A percentile compares a stretch with the other conserved stretches of the same genome.
These are phyloP conservation scores for Pythium phragmiticola DNA, from an alignment of 352 stramenopile genomes.

Conservation along the genomic window DNA sequence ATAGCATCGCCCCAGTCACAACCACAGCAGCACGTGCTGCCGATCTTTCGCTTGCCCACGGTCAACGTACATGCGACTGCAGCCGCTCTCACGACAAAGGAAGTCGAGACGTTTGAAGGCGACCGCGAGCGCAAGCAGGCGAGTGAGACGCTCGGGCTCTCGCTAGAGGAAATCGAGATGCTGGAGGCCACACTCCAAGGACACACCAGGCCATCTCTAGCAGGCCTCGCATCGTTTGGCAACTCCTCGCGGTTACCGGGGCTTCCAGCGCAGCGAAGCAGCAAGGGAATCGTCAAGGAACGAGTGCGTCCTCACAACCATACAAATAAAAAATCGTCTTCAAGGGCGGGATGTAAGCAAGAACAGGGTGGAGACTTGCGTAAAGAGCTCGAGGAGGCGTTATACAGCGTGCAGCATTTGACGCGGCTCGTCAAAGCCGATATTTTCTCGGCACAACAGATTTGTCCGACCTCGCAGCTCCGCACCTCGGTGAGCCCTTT, in stretches of 20 bases:
- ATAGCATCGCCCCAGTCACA: neutral
- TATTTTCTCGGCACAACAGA: slow-evolving; percentile 65
- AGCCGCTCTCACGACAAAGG: slow-evolving; percentile 34
- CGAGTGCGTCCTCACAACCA: neutral
- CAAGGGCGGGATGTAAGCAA: neutral
- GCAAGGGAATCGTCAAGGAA: neutral
- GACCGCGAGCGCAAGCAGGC: slow-evolving; percentile 55
- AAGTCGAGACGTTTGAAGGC: slow-evolving; percentile 46
- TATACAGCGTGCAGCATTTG: slow-evolving; percentile 65
- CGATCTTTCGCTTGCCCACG: slow-evolving; percentile 65
- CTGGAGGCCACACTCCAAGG: slow-evolving; percentile 58
- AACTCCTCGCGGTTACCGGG: neutral
- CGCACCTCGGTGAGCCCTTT: slow-evolving; percentile 43
- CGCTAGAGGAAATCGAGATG: slow-evolving; percentile 62
- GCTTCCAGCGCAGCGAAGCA: neutral
- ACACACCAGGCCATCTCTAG: neutral
- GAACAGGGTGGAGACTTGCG: slow-evolving; percentile 28
- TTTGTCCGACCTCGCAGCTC: slow-evolving; percentile 60
- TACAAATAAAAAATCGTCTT: neutral
- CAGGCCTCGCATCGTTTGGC: neutral
- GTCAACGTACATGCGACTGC: slow-evolving; percentile 52
- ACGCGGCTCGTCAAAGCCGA: slow-evolving; percentile 73
- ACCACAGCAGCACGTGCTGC: slow-evolving; percentile 50
- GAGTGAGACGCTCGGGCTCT: slow-evolving; percentile 62
- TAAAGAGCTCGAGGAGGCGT: slow-evolving; percentile 52